Evolutionary conservation across 257 asterid genomes (phyloP).

Genomic region (Phtheirospermum japonicum): DNA sequence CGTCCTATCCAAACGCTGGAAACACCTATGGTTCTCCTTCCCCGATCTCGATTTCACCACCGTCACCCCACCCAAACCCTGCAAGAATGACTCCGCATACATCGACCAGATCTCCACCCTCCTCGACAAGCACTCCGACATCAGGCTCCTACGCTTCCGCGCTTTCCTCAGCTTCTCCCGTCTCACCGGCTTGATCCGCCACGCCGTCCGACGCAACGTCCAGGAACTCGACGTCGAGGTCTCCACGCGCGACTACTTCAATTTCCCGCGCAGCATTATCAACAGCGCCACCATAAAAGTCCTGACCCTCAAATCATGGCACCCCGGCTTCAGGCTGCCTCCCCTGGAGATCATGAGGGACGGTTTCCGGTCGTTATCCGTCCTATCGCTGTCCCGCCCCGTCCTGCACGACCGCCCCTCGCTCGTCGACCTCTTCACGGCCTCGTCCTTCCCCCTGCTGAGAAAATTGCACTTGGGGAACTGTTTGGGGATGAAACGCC

Average conservation of each 20-base stretch:
- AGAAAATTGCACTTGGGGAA: constrained; percentile 53
- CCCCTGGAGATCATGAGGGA: constrained; percentile 51
- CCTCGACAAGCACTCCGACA: constrained; percentile 39
- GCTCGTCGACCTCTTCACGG: constrained; percentile 45
- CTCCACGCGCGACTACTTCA: constrained; percentile 59
- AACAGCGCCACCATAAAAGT: constrained; percentile 41
- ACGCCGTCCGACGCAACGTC: constrained; percentile 58
- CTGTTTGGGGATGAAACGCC: constrained; percentile 54
- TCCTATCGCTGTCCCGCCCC: constrained; percentile 51
- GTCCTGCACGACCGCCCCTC: constrained; percentile 52
- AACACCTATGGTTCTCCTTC: constrained; percentile 52
- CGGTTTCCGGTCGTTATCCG: constrained; percentile 48
- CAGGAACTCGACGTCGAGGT: constrained; percentile 77
- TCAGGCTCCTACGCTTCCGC: constrained; percentile 52
- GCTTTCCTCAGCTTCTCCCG: constrained; percentile 54
- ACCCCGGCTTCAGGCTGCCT: constrained; percentile 74
- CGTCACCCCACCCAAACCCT: constrained; percentile 28
- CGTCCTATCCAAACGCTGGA: constrained; percentile 67
- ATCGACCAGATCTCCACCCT: constrained; percentile 50
- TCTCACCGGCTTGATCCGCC: constrained; percentile 48
- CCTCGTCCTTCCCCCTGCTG: constrained; percentile 67
- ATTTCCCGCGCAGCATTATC: constrained; percentile 58
- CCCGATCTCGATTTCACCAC: constrained; percentile 86
- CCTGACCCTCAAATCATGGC: constrained; percentile 52
- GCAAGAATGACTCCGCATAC: constrained; percentile 37